phyloP scores from a whole-genome alignment of 108 stramenopile genomes.

The Chaetoceros tenuissimus region DNA sequence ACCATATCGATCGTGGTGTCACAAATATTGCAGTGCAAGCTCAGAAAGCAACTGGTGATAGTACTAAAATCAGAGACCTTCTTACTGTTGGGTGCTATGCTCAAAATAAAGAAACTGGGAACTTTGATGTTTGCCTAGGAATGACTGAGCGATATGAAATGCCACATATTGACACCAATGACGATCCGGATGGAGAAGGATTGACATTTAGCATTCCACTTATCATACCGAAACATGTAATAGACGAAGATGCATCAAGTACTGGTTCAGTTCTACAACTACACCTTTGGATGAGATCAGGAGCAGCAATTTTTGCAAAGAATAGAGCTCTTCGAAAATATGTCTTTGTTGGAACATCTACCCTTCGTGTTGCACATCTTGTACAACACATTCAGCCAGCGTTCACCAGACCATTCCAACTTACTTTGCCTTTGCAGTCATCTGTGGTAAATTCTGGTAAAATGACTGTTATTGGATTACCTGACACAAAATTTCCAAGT shows the following conservation, averaged over 20 bases:
- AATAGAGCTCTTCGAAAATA: conserved; percentile 25
- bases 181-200: conserved; percentile 8
- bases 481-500: conserved; percentile 47
- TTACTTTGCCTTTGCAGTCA: conserved; percentile 5
- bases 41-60: background rate
- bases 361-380: conserved; percentile 1
- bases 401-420: background rate
- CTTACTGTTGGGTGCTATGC: background rate
- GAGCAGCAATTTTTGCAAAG: conserved; percentile 23
- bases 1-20: conserved; percentile 1
- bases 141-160: conserved; percentile 1
- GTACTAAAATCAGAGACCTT: background rate
- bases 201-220: conserved; percentile 57
- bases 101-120: background rate
- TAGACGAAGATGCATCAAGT: conserved; percentile 11
- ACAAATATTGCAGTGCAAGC: background rate
- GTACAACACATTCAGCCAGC: conserved; percentile 1
- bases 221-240: conserved; percentile 29
- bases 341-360: conserved; percentile 17
- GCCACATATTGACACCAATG: background rate
- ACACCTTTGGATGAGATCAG: conserved; percentile 35
- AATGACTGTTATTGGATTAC: conserved; percentile 19
- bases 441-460: conserved; percentile 22
- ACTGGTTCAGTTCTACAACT: conserved; percentile 5
- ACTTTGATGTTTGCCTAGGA: background rate